Percentiles rank a stretch among this genome's conserved stretches.
Conservation (phyloP, 2,329 filamentous ascomycete species). For the Bipolaris bicolor region DNA sequence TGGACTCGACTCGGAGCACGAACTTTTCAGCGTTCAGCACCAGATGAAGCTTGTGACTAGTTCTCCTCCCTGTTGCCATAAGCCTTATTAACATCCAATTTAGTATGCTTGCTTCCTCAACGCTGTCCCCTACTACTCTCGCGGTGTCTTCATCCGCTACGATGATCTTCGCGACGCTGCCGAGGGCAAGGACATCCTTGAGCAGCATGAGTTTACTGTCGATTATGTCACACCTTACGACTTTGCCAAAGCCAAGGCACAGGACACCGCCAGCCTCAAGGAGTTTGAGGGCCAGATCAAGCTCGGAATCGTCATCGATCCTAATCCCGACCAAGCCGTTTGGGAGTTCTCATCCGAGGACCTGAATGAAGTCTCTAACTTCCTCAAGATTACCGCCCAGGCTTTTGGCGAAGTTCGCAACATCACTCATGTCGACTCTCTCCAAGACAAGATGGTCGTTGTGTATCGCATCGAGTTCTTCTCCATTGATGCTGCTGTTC, state of each 20-base stretch:
- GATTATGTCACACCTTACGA: conserved; percentile 32
- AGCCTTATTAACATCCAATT: conserved; percentile 22
- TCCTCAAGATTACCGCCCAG: conserved; percentile 20
- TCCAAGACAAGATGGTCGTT: conserved; percentile 23
- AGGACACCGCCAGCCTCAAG: conserved; percentile 32
- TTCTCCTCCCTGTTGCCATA: not conserved
- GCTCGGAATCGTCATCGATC: conserved; percentile 24
- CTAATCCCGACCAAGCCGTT: conserved; percentile 17
- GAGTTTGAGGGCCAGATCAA: conserved; percentile 44
- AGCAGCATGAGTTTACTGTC: conserved; percentile 27
- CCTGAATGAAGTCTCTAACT: conserved; percentile 20
- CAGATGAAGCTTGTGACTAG: conserved; percentile 40
- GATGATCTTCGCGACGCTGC: conserved; percentile 48
- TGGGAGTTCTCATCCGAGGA: conserved; percentile 25
- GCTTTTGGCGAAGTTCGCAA: conserved; percentile 29
- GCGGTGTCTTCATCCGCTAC: conserved; percentile 44
- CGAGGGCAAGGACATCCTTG: conserved; percentile 33
- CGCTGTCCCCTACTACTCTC: conserved; percentile 28
- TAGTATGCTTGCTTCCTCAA: conserved; percentile 38
- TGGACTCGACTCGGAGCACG: conserved; percentile 32
- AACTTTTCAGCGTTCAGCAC: conserved; percentile 31
- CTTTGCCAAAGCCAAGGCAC: conserved; percentile 33
- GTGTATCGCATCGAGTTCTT: conserved; percentile 43
- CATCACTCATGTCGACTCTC: conserved; percentile 27
- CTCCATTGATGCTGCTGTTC: conserved; percentile 36